These are phyloP conservation scores for Apiotrichum laibachii DNA, from an alignment of 1,284 basidiomycete genomes.

Conservation along the genomic window DNA sequence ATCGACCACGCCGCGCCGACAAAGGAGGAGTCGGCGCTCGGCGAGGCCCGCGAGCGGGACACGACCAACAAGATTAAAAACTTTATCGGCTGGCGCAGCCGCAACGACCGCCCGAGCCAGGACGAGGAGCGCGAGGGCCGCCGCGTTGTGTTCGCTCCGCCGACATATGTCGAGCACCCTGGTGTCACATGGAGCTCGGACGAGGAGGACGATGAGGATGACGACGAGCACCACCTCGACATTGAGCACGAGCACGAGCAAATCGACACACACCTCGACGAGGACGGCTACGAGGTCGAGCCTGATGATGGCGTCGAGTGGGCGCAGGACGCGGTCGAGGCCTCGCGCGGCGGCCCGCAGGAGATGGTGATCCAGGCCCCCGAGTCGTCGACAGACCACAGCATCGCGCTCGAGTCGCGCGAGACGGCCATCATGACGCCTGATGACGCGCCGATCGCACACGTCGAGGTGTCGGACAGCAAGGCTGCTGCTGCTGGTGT, in stretches of 20 bases:
- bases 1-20: conserved; percentile 67
- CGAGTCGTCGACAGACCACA: conserved; percentile 4
- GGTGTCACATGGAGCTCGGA: conserved; percentile 66
- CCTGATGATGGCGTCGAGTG: conserved; percentile 56
- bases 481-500: background rate
- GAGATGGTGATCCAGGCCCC: conserved; percentile 9
- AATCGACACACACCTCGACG: conserved; percentile 5
- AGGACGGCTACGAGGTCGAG: conserved; percentile 40
- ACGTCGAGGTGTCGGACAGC: background rate
- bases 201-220: conserved; percentile 62
- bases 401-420: conserved; percentile 1
- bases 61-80: conserved; percentile 30
- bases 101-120: conserved; percentile 16
- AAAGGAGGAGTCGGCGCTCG: conserved; percentile 33
- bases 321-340: conserved; percentile 52
- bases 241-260: conserved; percentile 14
- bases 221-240: conserved; percentile 60
- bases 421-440: conserved; percentile 2
- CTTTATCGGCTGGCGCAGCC: conserved; percentile 32
- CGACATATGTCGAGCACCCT: conserved; percentile 56
- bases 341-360: conserved; percentile 37
- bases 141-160: conserved; percentile 53
- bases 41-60: conserved; percentile 8
- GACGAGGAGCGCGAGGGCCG: conserved; percentile 29
- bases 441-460: background rate